Percentiles rank a stretch among this genome's conserved stretches.
Conservation (phyloP, 352 stramenopile genomes). For the Pythium monospermum region DNA sequence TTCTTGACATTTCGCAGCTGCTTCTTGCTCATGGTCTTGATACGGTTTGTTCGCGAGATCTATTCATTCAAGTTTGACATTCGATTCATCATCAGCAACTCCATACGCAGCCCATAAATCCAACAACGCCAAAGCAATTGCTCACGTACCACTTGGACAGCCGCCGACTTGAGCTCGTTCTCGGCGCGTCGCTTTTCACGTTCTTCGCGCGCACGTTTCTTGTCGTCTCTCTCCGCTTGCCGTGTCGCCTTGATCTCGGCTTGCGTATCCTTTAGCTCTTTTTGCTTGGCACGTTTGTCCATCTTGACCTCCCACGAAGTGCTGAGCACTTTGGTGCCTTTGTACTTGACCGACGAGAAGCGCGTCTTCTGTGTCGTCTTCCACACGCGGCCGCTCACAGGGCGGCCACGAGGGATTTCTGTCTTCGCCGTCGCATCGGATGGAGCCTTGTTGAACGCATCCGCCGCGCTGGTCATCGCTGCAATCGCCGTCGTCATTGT, state of each 20-base stretch:
- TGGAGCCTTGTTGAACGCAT: conserved; percentile 15
- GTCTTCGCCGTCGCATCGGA: conserved; percentile 2
- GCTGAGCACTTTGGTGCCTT: conserved; percentile 77
- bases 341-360: conserved; percentile 69
- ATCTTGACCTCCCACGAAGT: conserved; percentile 87
- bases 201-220: conserved; percentile 75
- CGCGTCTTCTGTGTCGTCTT: conserved; percentile 81
- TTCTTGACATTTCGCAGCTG: conserved; percentile 90
- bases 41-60: conserved; percentile 80
- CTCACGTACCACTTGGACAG: conserved; percentile 77
- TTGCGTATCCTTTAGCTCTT: conserved; percentile 84
- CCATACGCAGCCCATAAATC: background rate
- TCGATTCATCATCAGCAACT: conserved; percentile 8
- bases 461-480: conserved; percentile 12
- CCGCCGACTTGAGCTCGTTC: conserved; percentile 88
- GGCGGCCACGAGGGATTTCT: conserved; percentile 42
- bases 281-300: conserved; percentile 63
- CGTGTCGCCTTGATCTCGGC: conserved; percentile 71
- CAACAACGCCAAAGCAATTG: background rate
- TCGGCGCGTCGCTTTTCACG: conserved; percentile 84
- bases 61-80: conserved; percentile 25
- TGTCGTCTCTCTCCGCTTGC: conserved; percentile 69
- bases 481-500: conserved; percentile 12
- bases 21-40: conserved; percentile 93
- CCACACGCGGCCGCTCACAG: conserved; percentile 75